Evolutionary conservation across 805 yeast genomes (phyloP).

Genomic region (Starmerella sp.): DNA sequence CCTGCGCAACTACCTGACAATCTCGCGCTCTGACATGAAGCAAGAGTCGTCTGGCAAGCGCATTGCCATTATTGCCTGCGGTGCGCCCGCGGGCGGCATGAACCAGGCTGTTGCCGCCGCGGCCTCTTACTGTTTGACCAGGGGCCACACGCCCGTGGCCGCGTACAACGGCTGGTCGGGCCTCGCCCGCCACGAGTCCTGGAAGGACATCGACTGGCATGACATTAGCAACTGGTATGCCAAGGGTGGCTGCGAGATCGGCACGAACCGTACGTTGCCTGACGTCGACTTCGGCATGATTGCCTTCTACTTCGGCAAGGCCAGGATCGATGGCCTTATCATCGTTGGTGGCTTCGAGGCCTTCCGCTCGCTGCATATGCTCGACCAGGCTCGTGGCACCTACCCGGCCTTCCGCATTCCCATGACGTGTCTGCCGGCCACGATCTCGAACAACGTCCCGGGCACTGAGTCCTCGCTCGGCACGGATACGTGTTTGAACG

Average conservation of each 20-base stretch:
- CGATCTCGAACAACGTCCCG: slow-evolving; percentile 96
- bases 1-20: slow-evolving; percentile 56
- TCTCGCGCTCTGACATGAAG: slow-evolving; percentile 46
- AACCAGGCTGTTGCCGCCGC: slow-evolving; percentile 89
- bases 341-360: slow-evolving; percentile 97
- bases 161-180: slow-evolving; percentile 92
- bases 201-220: slow-evolving; percentile 64
- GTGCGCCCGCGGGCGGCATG: slow-evolving; percentile 97
- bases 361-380: slow-evolving; percentile 70
- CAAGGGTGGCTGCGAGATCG: slow-evolving; percentile 91
- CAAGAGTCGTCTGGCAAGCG: slow-evolving; percentile 40
- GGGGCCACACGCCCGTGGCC: slow-evolving; percentile 84
- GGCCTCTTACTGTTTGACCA: slow-evolving; percentile 73
- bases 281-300: slow-evolving; percentile 74
- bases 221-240: slow-evolving; percentile 83
- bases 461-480: slow-evolving; percentile 96
- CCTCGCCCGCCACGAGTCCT: slow-evolving; percentile 76
- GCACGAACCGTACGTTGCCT: slow-evolving; percentile 87
- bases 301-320: slow-evolving; percentile 86
- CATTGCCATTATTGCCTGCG: slow-evolving; percentile 80
- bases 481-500: slow-evolving; percentile 87
- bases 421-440: slow-evolving; percentile 85
- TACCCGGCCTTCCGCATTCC: slow-evolving; percentile 94
- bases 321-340: slow-evolving; percentile 75
- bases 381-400: slow-evolving; percentile 59